These are phyloP conservation scores for Theobroma cacao DNA, from an alignment of 345 rosid species.

Conservation along the genomic window DNA sequence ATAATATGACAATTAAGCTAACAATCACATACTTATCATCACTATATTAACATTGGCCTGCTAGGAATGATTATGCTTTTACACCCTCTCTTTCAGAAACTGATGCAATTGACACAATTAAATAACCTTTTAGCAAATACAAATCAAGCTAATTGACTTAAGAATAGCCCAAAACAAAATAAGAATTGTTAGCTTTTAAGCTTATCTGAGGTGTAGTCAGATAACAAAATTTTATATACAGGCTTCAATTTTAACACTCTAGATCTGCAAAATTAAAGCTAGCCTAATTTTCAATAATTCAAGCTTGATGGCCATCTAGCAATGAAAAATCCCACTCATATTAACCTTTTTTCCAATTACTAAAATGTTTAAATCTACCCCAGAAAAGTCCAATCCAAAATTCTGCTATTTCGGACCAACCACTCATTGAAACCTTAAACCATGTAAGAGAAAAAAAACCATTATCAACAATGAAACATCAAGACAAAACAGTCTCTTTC, in stretches of 20 bases:
- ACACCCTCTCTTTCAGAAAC: neutral
- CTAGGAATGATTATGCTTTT: neutral
- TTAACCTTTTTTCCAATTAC: neutral
- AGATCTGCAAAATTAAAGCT: neutral
- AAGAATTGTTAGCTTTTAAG: neutral
- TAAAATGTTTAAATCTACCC: neutral
- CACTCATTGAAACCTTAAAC: neutral
- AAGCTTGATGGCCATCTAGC: neutral
- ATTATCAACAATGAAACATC: neutral
- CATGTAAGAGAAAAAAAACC: neutral
- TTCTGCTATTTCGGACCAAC: neutral
- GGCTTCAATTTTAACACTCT: neutral
- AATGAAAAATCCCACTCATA: neutral
- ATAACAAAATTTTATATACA: neutral
- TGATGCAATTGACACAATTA: neutral
- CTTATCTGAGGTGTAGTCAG: neutral
- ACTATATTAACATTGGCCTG: neutral
- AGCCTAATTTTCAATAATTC: neutral
- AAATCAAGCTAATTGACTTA: neutral
- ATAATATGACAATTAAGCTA: neutral
- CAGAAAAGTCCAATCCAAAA: neutral
- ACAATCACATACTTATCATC: neutral
- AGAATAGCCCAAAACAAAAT: neutral
- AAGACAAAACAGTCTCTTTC: conserved; percentile 13
- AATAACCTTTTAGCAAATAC: neutral